Base-by-base conservation (phyloP, 2,329 filamentous ascomycete genomes). In the Fusarium sambucinum region DNA sequence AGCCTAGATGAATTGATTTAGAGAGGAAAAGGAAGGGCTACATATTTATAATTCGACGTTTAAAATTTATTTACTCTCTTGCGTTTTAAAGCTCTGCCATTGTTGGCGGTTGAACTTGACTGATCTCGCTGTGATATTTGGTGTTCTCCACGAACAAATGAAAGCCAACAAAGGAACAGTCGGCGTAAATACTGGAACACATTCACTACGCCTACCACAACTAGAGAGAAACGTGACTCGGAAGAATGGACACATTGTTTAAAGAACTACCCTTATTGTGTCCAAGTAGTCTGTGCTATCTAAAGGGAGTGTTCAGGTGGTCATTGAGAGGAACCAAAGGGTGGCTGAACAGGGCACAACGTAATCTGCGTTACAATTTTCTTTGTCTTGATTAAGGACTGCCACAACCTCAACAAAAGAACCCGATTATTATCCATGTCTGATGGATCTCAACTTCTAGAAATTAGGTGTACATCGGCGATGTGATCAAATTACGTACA, bases 191-290 rank as follows among this genome's bases (percentile, higher is more conserved):
- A 19, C 6, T 7, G 1, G 37, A 40, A 40, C 19, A 40, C 6
- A 14, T 7, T 10, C 9, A 7, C 8, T 10, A 10, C 23, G 8
- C 8, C 21, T 13, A 23, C 13, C 5, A 21, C 13, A 23, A 23
- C 13, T 14, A 14, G 7, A 3, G 9, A 27, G 23, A 2, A 16
- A 11, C 13, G 3, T 16, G 13, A 10, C 14, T 23, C 14, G 13
- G 8, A 6, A 40, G 1, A 5, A 23, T 21, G 12, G 14, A 16
- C 9, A 23, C 8, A 21, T 10, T 2, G 14, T 16, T 8, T 10
- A 8, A 6, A 4, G 3, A 3, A 8, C n/a, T n/a, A 5, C 16
- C 5, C 8, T 6, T 41, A 0, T 16, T 41, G 8, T 14, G 13
- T 14, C 23, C 13, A 3, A 3, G 7, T 23, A 2, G 3, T 23